Conservation (phyloP, 148 eudicot species). For the Euryodendron excelsum region DNA sequence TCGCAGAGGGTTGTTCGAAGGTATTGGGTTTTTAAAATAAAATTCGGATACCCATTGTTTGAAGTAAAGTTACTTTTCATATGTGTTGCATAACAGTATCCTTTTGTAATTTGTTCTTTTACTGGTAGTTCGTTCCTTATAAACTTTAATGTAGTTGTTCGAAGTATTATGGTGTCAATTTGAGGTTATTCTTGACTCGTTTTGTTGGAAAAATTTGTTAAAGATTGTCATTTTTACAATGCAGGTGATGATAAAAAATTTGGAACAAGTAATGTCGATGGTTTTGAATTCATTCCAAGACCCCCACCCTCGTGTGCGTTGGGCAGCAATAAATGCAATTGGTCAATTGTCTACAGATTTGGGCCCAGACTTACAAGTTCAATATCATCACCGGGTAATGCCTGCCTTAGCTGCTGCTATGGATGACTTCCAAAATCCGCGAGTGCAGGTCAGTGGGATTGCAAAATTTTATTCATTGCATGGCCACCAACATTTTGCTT, state of each 20-base stretch:
- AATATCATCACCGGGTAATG: conserved; percentile 62
- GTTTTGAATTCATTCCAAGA: conserved; percentile 70
- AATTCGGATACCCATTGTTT: not conserved
- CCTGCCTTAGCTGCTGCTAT: conserved; percentile 79
- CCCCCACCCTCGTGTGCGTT: conserved; percentile 83
- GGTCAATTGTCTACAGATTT: conserved; percentile 82
- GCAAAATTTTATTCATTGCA: not conserved
- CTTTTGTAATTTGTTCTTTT: not conserved
- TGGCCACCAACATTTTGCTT: not conserved
- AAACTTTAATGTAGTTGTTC: not conserved
- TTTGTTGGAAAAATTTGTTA: not conserved
- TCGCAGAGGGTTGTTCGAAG: conserved; percentile 88
- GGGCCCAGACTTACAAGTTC: conserved; percentile 86
- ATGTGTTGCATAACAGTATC: not conserved
- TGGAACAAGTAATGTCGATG: conserved; percentile 81
- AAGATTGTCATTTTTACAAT: not conserved
- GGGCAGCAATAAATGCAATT: conserved; percentile 96
- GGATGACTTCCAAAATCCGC: conserved; percentile 84
- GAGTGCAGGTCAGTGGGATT: conserved; percentile 62
- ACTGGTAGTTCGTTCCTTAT: not conserved
- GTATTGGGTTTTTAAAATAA: conserved; percentile 21
- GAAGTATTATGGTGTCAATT: not conserved
- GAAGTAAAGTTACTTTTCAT: not conserved
- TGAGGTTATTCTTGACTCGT: not conserved
- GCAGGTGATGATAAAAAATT: conserved; percentile 74